Base-by-base conservation (phyloP, 768 basidiomycete species). In the Amanita brunnescens region DNA sequence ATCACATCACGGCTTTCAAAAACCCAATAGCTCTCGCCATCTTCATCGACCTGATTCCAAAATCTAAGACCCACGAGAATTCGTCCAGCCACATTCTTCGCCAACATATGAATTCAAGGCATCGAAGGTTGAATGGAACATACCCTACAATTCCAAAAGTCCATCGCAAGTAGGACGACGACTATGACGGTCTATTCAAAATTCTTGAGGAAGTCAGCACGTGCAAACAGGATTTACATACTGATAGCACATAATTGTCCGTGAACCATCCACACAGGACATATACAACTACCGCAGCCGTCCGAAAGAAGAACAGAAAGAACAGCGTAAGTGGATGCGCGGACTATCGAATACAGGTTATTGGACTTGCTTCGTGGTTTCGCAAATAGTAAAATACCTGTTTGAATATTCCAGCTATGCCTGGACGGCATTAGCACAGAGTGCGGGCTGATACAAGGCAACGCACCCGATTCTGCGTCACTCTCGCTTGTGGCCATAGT, bases 41-140 rank as follows among this genome's bases (percentile, higher is more conserved):
- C 93, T 49, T 97, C 93, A 60, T 98, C 93, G 12, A 98, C 92
- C 68, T 98, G 94, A 64, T 98, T 99, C 95, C 95, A 98, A 62
- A 94, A 99, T 49, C 96, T 76, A 54, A 99, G 71, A 18, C 96
- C 96, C 9, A 98, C 96, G 13, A 99, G 73, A 20, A 87, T 92
- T 57, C 96, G 74, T 2, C 96, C 96, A 0, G 93, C 80, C 12
- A 99, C 92, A 61, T 99, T 99, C 87, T 93, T 59, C 10, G 43
- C 21, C 45, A 51, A 37, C 35, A 37, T 30, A 21, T 16, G 54
- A n/a, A 53, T 21, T 26, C 48, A 18, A 39, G 23, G 44, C 18
- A 1, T 34, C 45, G 2, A 16, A 39, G 50, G n/a, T 45, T 48
- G 33, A 21, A 21, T 34, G 32, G 30, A 7, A 54, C 80, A 54